Evolutionary conservation across 176 grass and related monocot species (phyloP), one percentile per base, ranked within the genome.

Genomic region (Stipa capillata): DNA sequence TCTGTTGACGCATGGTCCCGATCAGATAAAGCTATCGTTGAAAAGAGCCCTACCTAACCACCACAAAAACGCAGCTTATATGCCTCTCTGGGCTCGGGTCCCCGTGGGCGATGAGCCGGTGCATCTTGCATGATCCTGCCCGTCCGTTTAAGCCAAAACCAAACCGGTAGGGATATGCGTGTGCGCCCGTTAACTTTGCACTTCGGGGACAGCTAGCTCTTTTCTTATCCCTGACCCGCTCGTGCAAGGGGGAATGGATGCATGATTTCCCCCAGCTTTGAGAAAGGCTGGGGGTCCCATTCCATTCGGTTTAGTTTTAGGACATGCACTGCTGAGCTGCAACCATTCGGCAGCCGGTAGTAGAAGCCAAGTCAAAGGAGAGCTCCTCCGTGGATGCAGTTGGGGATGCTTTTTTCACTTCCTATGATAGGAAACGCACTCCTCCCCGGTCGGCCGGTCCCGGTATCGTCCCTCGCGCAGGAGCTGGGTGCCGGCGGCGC

Each of bases 361-460:
- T 85, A 67, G 83, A 73, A 64, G 75, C 83, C 75, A 79, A 71
- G 75, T 72, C 75, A 79, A 64, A 53, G 12, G 41, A 47, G 31
- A 9, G 24, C 65, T 24, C 11, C 12, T 17, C 82, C 82, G 82
- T 69, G 82, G n/a, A n/a, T n/a, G n/a, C 73, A 42, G 40, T 14
- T 59, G 82, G 60, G 33, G 59, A 18, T 51, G 21, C 58, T 42
- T 55, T 28, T 52, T 75, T 75, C 66, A 18, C 75, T 44, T 44
- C 44, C 16, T 35, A 44, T 85, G 66, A 65, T 28, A 62, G 43
- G 44, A 79, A 8, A 73, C 43, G 66, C 56, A 73, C 67, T 12
- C 25, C 41, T 64, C 74, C 43, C 16, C 17, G 42, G 44, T 42
- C 56, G 74, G 64, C 51, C 63, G 33, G 83, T 61, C 74, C 54